Conservation (phyloP, 768 basidiomycete species). For the Amanita subjunquillea region DNA sequence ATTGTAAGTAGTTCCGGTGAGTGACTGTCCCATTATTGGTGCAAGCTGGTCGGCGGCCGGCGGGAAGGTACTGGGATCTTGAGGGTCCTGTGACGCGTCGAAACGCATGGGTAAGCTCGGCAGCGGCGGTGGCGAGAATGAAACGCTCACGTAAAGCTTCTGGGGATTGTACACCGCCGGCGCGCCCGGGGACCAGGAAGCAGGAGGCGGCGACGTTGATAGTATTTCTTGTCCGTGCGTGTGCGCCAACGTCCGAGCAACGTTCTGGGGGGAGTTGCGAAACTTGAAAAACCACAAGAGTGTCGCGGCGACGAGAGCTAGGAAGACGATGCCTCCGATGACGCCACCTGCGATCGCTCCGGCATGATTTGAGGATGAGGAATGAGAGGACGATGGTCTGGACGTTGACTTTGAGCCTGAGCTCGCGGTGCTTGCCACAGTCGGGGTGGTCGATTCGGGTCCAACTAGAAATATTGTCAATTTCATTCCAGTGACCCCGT, state of each 20-base stretch:
- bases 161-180: background rate
- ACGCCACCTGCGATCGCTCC: constrained; percentile 58
- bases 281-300: constrained; percentile 28
- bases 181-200: background rate
- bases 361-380: constrained; percentile 20
- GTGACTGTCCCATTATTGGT: background rate
- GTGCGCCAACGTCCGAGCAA: background rate
- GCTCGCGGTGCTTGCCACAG: background rate
- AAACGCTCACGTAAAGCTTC: background rate
- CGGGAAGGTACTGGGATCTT: constrained; percentile 4
- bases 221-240: background rate
- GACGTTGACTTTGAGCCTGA: background rate
- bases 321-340: constrained; percentile 37
- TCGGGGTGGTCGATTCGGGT: background rate
- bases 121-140: background rate
- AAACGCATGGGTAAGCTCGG: background rate
- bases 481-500: background rate
- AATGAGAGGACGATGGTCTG: background rate
- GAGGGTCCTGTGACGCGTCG: background rate
- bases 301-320: constrained; percentile 27
- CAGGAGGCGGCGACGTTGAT: background rate
- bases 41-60: background rate
- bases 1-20: constrained; percentile 1
- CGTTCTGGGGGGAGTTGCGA: constrained; percentile 15
- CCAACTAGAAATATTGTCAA: background rate